Conservation (phyloP, 257 asterid species). For the Przewalskia tangutica region DNA sequence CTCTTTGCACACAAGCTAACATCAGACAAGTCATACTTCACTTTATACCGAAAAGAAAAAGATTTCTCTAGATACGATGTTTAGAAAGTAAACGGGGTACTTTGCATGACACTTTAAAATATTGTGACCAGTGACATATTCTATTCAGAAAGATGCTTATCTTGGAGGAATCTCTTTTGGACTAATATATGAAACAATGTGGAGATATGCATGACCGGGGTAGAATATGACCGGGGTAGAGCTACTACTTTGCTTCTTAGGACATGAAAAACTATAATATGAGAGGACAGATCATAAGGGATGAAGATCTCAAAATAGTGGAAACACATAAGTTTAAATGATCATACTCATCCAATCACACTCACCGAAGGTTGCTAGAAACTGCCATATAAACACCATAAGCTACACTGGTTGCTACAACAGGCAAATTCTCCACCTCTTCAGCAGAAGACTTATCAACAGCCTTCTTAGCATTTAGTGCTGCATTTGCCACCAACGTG, state of each 20-base stretch:
- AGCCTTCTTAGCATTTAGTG: slow-evolving; percentile 71
- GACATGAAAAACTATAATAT: neutral
- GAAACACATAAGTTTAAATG: neutral
- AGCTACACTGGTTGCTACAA: slow-evolving; percentile 65
- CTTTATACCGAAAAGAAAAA: neutral
- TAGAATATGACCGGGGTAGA: neutral
- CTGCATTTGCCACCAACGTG: slow-evolving; percentile 58
- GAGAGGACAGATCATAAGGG: neutral
- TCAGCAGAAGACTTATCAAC: slow-evolving; percentile 41
- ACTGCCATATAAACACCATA: slow-evolving; percentile 90
- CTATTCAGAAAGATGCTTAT: neutral
- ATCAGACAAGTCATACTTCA: neutral
- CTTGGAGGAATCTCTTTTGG: neutral
- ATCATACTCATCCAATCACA: neutral
- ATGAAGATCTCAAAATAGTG: neutral
- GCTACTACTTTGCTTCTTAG: neutral
- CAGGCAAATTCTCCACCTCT: slow-evolving; percentile 71
- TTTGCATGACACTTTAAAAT: neutral
- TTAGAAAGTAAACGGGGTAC: neutral
- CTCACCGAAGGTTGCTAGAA: slow-evolving; percentile 92
- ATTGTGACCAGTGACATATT: neutral
- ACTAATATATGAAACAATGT: neutral
- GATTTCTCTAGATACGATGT: neutral
- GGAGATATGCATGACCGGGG: neutral
- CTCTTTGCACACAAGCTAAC: neutral